Evolutionary conservation across 768 basidiomycete genomes (phyloP).

Genomic region (Sutorius australiensis): DNA sequence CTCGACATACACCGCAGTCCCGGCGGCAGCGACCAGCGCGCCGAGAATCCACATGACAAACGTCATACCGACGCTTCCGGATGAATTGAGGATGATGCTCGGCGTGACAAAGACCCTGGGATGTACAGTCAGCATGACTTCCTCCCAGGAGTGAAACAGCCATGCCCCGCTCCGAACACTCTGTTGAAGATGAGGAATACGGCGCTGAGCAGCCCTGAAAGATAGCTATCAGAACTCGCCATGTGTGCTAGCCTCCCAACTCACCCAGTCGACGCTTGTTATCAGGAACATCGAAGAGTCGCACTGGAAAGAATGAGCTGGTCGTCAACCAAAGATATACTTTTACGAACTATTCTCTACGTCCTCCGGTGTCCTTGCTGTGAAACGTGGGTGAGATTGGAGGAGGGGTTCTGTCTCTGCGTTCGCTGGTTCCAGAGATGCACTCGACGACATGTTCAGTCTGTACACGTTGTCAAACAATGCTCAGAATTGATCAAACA

Average conservation of each 20-base stretch:
- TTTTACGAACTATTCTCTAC: conserved; percentile 15
- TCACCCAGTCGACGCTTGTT: conserved; percentile 50
- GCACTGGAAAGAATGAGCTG: conserved; percentile 2
- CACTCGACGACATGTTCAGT: conserved; percentile 4
- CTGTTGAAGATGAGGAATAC: conserved; percentile 71
- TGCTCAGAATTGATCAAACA: neutral
- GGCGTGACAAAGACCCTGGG: conserved; percentile 68
- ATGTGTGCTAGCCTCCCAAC: conserved; percentile 10
- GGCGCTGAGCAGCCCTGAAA: conserved; percentile 41
- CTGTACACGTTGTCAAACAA: no score
- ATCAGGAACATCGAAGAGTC: conserved; percentile 38
- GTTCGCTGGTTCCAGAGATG: neutral
- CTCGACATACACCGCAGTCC: conserved; percentile 69
- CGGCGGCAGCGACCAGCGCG: conserved; percentile 57
- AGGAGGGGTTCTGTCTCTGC: conserved; percentile 25
- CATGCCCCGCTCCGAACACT: conserved; percentile 69
- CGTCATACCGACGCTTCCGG: conserved; percentile 67
- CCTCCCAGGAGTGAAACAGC: neutral
- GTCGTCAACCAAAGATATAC: neutral
- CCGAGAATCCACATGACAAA: conserved; percentile 71
- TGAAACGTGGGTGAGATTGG: neutral
- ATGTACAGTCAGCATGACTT: neutral
- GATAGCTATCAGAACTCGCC: neutral
- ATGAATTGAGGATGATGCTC: conserved; percentile 59
- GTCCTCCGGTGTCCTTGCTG: neutral